Base-by-base conservation (phyloP, 2,329 filamentous ascomycete species). In the Fusarium tricinctum region DNA sequence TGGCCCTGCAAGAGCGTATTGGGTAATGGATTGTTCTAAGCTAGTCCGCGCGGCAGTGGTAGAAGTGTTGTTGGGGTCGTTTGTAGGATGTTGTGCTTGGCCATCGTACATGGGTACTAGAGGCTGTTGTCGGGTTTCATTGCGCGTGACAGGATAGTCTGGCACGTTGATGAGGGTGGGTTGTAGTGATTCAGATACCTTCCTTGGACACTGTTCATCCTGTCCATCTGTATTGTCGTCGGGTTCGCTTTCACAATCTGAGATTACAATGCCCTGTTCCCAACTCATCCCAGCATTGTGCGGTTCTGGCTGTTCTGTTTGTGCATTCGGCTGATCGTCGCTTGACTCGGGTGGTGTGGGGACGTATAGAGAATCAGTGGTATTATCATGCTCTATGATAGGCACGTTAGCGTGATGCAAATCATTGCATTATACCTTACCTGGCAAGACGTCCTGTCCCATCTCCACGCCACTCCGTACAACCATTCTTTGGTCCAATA, bases 61-160 rank as follows among this genome's bases (percentile, higher is more conserved):
- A n/a, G 35, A 8, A n/a, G 5, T 4, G 8, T 5, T 17, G 3
- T 5, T 17, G 33, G 8, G 7, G 8, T n/a, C 9, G 17, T 19
- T n/a, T 3, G 35, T n/a, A n/a, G 35, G 17, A n/a, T 19, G 9
- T 7, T 10, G 17, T 38, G 17, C 6, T 10, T 3, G 35, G 9
- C 3, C 2, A 10, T n/a, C 17, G 8, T n/a, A 0, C 17, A 1
- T n/a, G 6, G n/a, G 7, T 9, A 4, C 17, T 38, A 2, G 15
- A 8, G 33, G 33, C 15, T 38, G 33, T 17, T 9, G 35, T 17
- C 8, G 17, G 9, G 35, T n/a, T 38, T 38, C 17, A 5, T 38
- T n/a, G 17, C 17, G 8, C 1, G 35, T 38, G 35, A 9, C 8
- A 6, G 17, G 8, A 38, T 38, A 4, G 17, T 38, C 35, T 9